Percentiles rank a stretch among this genome's conserved stretches.
Evolutionary conservation across 192 early-diverging fungal genomes (phyloP).

Genomic region (Rhizophagus clarus): DNA sequence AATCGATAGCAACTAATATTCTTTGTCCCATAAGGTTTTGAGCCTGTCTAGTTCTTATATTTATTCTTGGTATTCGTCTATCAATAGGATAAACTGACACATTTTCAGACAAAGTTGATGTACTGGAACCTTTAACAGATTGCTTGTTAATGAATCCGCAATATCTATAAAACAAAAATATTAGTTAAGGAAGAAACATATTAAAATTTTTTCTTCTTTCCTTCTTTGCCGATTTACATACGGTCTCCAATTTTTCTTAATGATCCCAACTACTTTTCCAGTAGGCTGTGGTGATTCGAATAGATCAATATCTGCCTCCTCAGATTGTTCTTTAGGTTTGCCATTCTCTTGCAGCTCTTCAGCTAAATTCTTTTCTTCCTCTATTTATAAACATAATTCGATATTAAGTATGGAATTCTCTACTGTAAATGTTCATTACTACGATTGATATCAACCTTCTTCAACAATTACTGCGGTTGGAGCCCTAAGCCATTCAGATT

Average conservation of each 20-base stretch:
- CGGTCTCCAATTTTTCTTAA: slow-evolving; percentile 93
- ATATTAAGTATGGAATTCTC: background rate
- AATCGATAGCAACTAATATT: slow-evolving; percentile 92
- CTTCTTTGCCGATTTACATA: slow-evolving; percentile 30
- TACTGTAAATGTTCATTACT: slow-evolving; percentile 51
- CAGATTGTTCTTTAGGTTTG: slow-evolving; percentile 67
- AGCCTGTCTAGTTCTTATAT: slow-evolving; percentile 89
- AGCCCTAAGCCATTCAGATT: slow-evolving; percentile 78
- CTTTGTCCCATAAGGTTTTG: slow-evolving; percentile 75
- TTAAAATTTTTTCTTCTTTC: no score
- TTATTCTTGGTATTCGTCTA: slow-evolving; percentile 90
- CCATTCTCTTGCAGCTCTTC: slow-evolving; percentile 54
- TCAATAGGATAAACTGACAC: slow-evolving; percentile 93
- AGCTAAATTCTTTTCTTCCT: slow-evolving; percentile 39
- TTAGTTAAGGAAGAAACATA: background rate
- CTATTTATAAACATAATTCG: slow-evolving; percentile 14
- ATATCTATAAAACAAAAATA: slow-evolving; percentile 38
- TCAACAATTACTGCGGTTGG: slow-evolving; percentile 76
- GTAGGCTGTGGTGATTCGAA: slow-evolving; percentile 63
- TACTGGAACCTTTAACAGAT: slow-evolving; percentile 57
- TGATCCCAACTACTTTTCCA: slow-evolving; percentile 87
- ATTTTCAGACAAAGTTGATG: slow-evolving; percentile 62
- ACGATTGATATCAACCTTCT: slow-evolving; percentile 66
- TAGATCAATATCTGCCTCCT: slow-evolving; percentile 68
- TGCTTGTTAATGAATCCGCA: slow-evolving; percentile 89